Conservation (phyloP, 1,284 basidiomycete species). For the Ustilago xerochloae region DNA sequence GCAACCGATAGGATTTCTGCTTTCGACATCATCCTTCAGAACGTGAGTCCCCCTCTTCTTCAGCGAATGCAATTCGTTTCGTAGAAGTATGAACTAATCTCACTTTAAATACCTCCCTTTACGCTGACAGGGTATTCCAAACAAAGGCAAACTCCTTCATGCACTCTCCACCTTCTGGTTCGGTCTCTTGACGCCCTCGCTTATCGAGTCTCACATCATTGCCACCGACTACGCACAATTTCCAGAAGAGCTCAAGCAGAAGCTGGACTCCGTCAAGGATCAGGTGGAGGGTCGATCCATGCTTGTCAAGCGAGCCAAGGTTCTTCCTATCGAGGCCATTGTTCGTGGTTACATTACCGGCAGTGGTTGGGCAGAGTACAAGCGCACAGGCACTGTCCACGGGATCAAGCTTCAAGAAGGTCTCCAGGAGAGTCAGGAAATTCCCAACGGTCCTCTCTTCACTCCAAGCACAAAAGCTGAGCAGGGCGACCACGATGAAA, state of each 20-base stretch:
- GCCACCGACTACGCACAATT: conserved; percentile 56
- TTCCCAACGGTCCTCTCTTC: conserved; percentile 77
- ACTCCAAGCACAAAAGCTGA: conserved; percentile 98
- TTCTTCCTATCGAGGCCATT: conserved; percentile 95
- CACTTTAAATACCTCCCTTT: too few relatives aligned
- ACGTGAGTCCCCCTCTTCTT: conserved; percentile 24
- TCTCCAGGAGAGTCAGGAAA: conserved; percentile 82
- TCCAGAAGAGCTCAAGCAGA: conserved; percentile 46
- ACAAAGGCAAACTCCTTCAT: conserved; percentile 91
- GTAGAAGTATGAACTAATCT: too few relatives aligned
- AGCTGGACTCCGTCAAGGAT: conserved; percentile 41
- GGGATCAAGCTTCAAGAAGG: conserved; percentile 81
- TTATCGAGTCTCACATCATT: conserved; percentile 64
- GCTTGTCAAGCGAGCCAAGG: conserved; percentile 88
- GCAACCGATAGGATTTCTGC: conserved; percentile 96
- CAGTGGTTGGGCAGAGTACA: conserved; percentile 96
- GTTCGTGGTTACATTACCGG: conserved; percentile 96
- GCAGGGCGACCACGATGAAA: conserved; percentile 93
- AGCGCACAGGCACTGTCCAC: conserved; percentile 87
- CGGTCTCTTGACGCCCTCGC: conserved; percentile 72
- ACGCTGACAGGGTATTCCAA: conserved; percentile 79
- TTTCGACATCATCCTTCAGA: conserved; percentile 80
- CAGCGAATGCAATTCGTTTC: neutral
- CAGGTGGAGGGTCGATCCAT: conserved; percentile 86
- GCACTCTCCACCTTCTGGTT: conserved; percentile 96